phyloP scores from a whole-genome alignment of 345 rosid species.

The Gossypium turneri region DNA sequence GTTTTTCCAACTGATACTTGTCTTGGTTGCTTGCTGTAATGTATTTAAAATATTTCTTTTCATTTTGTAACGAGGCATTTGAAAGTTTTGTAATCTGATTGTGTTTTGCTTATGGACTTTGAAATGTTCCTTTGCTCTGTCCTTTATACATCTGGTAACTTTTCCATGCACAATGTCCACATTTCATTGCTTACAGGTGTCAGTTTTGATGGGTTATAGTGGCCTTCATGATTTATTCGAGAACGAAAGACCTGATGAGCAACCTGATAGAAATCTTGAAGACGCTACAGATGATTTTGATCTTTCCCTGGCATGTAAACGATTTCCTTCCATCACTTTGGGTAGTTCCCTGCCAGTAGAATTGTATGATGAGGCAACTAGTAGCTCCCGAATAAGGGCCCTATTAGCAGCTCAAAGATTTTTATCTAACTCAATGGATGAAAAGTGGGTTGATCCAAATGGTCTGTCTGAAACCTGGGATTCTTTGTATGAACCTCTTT shows the following conservation, averaged over 20 bases:
- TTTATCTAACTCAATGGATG: conserved; percentile 31
- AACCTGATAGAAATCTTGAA: conserved; percentile 31
- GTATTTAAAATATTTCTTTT: not conserved
- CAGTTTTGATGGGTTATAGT: conserved; percentile 46
- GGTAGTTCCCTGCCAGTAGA: conserved; percentile 59
- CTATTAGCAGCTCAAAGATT: conserved; percentile 35
- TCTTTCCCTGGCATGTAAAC: conserved; percentile 54
- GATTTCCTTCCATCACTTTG: conserved; percentile 68
- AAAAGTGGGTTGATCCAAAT: conserved; percentile 46
- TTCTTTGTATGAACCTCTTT: conserved; percentile 35
- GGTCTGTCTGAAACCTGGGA: conserved; percentile 41
- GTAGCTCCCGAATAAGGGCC: conserved; percentile 26
- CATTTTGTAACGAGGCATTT: not conserved
- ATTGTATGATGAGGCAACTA: conserved; percentile 44
- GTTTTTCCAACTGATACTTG: not conserved
- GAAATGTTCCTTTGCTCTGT: not conserved
- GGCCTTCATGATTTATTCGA: conserved; percentile 45
- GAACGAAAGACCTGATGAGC: conserved; percentile 40
- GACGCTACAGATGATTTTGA: conserved; percentile 40
- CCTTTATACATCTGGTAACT: not conserved
- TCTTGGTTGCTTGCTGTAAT: not conserved
- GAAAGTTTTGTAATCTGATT: conserved; percentile 6
- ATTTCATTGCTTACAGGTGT: conserved; percentile 40
- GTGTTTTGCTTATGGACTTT: not conserved
- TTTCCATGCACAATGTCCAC: not conserved